Base-by-base conservation (phyloP, 352 stramenopile genomes). In the Pythium phragmiticola region DNA sequence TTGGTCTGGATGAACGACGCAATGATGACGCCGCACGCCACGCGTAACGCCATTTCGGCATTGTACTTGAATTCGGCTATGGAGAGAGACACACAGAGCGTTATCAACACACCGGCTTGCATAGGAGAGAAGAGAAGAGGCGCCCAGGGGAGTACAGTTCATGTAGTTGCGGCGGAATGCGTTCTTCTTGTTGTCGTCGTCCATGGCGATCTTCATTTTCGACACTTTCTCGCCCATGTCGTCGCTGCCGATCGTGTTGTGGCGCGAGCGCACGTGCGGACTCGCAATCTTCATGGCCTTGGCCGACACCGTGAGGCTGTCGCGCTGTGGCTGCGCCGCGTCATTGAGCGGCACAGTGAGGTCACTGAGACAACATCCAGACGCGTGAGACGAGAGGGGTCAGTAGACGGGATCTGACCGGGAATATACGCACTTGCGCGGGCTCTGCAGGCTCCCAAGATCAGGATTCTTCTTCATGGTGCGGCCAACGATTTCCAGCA, bases 121-220 rank as follows among this genome's bases (percentile, higher is more conserved):
- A 3, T 42, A 16, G 37, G 14, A 42, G 26, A 30, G 26, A 42
- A 42, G 2, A 16, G 37, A 6, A 2, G 37, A 1, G 21, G 21
- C 21, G 8, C 37, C 9, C 1, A 42, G 14, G 14, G 9, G 6
- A 7, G 63, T 74, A 89, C 79, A 70, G 41, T 69, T 85, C 37
- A 89, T 72, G 63, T 75, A 75, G 19, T 82, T 42, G 23, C 74
- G 65, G 56, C 83, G 80, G 33, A 85, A 75, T 21, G 63, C 74
- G 39, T 68, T 48, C 51, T 83, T 84, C 63, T 87, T 88, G 55
- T 83, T 74, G 47, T 73, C 69, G 42, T 79, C 72, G 56, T 81
- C 74, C 62, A 87, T 74, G 53, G 82, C 72, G 42, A 92, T 90
- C 58, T 74, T 78, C 45, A 92, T 71, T 43, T 90, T 89, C 52